phyloP scores from a whole-genome alignment of 1,139 yeast genomes.

The Geotrichum restrictum region DNA sequence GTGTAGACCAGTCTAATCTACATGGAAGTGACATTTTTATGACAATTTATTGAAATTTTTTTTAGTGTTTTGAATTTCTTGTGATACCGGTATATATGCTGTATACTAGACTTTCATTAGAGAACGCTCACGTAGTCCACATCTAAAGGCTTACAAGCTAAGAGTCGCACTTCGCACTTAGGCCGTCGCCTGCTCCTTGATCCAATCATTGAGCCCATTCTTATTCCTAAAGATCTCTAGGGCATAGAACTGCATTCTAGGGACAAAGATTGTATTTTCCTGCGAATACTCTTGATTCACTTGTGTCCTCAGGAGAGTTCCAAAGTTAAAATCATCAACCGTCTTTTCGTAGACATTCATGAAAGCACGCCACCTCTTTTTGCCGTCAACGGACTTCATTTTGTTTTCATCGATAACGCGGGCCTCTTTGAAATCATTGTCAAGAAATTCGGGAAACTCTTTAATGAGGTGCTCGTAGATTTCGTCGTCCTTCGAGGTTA shows the following conservation, averaged over 20 bases:
- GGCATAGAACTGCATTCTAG: constrained; percentile 91
- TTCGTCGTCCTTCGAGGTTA: constrained; percentile 77
- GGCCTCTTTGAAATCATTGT: constrained; percentile 49
- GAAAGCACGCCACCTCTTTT: constrained; percentile 86
- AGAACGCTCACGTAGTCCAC: too few relatives aligned
- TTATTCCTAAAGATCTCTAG: constrained; percentile 92
- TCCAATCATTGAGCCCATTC: constrained; percentile 91
- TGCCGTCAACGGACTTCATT: constrained; percentile 76
- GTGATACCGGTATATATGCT: too few relatives aligned
- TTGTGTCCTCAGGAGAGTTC: constrained; percentile 78
- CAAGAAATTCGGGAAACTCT: constrained; percentile 80
- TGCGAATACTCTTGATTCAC: constrained; percentile 73
- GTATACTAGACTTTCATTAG: too few relatives aligned
- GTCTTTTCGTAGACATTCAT: constrained; percentile 74
- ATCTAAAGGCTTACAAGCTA: neutral
- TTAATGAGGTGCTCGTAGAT: constrained; percentile 64
- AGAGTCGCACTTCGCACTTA: neutral
- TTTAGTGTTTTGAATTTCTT: too few relatives aligned
- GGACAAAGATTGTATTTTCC: constrained; percentile 81
- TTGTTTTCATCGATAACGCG: constrained; percentile 66
- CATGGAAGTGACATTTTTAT: too few relatives aligned
- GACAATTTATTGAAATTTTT: too few relatives aligned
- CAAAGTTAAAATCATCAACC: constrained; percentile 86
- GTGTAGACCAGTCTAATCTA: too few relatives aligned
- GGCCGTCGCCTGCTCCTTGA: constrained; percentile 34